Evolutionary conservation across 1,139 yeast species (phyloP).

Genomic region (Pneumocystis jirovecii): DNA sequence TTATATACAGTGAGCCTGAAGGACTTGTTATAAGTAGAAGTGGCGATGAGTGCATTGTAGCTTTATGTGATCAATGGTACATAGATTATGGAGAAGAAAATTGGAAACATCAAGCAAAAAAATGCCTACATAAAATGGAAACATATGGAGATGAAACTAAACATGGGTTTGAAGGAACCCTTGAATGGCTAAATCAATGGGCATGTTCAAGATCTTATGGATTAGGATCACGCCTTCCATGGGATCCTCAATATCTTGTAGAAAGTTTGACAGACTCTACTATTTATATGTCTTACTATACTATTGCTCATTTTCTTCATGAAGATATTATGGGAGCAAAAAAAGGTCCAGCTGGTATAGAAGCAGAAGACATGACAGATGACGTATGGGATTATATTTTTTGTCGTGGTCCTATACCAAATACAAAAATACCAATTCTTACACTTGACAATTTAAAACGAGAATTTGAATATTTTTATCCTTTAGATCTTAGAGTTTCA

Average conservation of each 20-base stretch:
- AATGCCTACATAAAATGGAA: constrained; percentile 63
- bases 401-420: constrained; percentile 47
- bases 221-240: constrained; percentile 86
- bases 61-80: constrained; percentile 98
- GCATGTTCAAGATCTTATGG: constrained; percentile 96
- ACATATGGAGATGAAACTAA: constrained; percentile 73
- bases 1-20: constrained; percentile 91
- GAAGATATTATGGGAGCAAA: constrained; percentile 70
- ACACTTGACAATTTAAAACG: constrained; percentile 65
- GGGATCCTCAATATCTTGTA: constrained; percentile 89
- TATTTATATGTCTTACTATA: constrained; percentile 88
- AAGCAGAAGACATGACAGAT: constrained; percentile 77
- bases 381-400: constrained; percentile 88
- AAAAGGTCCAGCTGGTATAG: constrained; percentile 56
- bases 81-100: constrained; percentile 90
- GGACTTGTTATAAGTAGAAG: constrained; percentile 78
- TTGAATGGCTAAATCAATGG: constrained; percentile 97
- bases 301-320: constrained; percentile 76
- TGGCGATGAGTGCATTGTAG: constrained; percentile 92
- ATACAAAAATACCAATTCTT: constrained; percentile 41
- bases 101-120: constrained; percentile 80
- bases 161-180: constrained; percentile 84
- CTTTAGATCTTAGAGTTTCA: constrained; percentile 77
- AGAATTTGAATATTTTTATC: constrained; percentile 92
- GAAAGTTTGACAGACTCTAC: constrained; percentile 96